Evolutionary conservation across 768 basidiomycete species (phyloP).

Genomic region (Kwoniella newhampshirensis): DNA sequence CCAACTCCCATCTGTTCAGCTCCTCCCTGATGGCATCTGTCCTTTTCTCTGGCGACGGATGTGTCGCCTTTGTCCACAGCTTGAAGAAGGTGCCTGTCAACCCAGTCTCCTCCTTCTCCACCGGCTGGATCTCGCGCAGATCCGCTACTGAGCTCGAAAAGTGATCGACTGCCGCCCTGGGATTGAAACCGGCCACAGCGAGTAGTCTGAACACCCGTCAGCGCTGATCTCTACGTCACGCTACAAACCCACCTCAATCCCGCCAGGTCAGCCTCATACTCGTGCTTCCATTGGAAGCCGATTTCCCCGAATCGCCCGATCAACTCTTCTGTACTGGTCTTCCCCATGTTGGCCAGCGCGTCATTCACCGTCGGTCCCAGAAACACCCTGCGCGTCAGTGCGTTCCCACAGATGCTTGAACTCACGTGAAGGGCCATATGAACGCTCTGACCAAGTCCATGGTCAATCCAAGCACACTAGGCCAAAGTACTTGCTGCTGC

Average conservation of each 20-base stretch:
- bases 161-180: constrained; percentile 73
- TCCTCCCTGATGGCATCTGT: constrained; percentile 65
- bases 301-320: constrained; percentile 61
- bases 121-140: constrained; percentile 35
- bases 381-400: constrained; percentile 49
- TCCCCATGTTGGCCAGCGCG: constrained; percentile 77
- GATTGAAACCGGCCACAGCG: constrained; percentile 87
- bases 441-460: constrained; percentile 75
- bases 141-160: constrained; percentile 63
- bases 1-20: constrained; percentile 69
- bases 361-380: constrained; percentile 95
- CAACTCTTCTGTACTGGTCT: constrained; percentile 62
- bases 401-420: constrained; percentile 44
- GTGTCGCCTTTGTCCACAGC: constrained; percentile 59
- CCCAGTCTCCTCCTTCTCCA: constrained; percentile 51
- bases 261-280: constrained; percentile 89
- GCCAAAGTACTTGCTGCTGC: constrained; percentile 75
- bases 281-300: constrained; percentile 75
- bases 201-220: constrained; percentile 63
- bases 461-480: constrained; percentile 71
- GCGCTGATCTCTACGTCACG: not conserved
- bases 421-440: constrained; percentile 83
- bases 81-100: constrained; percentile 45
- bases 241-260: constrained; percentile 67
- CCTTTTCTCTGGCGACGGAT: constrained; percentile 70